Conservation (phyloP, 208 protist species). For the Leishmania gerbilli region DNA sequence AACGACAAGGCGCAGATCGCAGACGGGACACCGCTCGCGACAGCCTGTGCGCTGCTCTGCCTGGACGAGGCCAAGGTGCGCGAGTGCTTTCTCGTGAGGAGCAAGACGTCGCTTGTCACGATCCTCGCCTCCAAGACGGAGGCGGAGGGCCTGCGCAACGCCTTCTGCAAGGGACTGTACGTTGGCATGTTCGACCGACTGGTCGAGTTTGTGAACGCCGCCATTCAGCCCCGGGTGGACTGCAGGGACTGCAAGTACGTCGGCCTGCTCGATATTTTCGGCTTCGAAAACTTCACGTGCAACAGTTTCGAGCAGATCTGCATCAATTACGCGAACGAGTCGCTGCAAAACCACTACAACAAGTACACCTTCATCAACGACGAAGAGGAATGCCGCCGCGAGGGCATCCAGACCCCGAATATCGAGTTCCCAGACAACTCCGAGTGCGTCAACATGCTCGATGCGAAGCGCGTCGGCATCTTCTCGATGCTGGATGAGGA, state of each 20-base stretch:
- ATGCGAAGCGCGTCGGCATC: slow-evolving; percentile 74
- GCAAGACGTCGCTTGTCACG: slow-evolving; percentile 71
- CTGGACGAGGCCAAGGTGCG: slow-evolving; percentile 56
- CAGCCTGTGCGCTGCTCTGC: slow-evolving; percentile 65
- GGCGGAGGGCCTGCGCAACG: slow-evolving; percentile 80
- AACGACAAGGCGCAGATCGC: slow-evolving; percentile 77
- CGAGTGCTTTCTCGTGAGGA: slow-evolving; percentile 83
- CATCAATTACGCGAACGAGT: slow-evolving; percentile 98
- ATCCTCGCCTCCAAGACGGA: slow-evolving; percentile 79
- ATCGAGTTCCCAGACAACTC: slow-evolving; percentile 90
- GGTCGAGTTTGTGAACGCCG: slow-evolving; percentile 83
- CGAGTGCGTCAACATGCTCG: slow-evolving; percentile 87
- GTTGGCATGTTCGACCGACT: slow-evolving; percentile 89
- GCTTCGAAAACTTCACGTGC: slow-evolving; percentile 95
- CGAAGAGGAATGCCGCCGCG: slow-evolving; percentile 88
- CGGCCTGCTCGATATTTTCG: slow-evolving; percentile 96
- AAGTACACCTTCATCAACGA: slow-evolving; percentile 95
- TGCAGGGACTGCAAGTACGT: slow-evolving; percentile 82
- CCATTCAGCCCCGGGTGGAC: slow-evolving; percentile 62
- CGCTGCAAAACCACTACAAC: slow-evolving; percentile 98
- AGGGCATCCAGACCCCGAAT: slow-evolving; percentile 81
- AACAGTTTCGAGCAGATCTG: slow-evolving; percentile 98
- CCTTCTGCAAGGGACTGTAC: slow-evolving; percentile 92
- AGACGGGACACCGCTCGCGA: slow-evolving; percentile 42
- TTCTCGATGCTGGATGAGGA: slow-evolving; percentile 93